Conservation (phyloP, 1,284 basidiomycete genomes). For the Pascua guehoae region DNA sequence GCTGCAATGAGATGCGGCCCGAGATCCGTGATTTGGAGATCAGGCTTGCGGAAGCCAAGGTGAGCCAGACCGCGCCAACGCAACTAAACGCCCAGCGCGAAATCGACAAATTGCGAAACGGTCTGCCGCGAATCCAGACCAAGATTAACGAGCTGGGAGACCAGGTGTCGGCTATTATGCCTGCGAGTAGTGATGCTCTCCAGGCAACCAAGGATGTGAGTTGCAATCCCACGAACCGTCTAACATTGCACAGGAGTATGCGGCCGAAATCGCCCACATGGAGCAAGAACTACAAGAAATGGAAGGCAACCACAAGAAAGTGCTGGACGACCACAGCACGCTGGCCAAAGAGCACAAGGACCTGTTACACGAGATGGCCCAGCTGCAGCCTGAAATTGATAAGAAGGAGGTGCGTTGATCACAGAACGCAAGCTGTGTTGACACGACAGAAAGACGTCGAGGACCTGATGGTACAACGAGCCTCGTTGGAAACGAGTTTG, state of each 20-base stretch:
- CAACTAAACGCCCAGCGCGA: no score
- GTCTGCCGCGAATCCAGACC: background rate
- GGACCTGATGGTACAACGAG: background rate
- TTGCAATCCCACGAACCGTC: no score
- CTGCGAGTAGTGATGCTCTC: background rate
- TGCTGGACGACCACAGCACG: background rate
- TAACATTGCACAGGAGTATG: background rate
- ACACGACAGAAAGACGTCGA: constrained; percentile 1
- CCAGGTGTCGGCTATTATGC: background rate
- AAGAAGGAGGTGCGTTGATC: background rate
- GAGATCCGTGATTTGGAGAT: background rate
- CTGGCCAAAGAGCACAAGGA: constrained; percentile 52
- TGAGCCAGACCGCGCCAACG: no score
- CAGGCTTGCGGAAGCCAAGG: no score
- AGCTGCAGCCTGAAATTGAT: constrained; percentile 16
- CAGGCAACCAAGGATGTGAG: background rate
- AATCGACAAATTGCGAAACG: no score
- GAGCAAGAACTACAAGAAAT: constrained; percentile 1
- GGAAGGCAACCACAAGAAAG: background rate
- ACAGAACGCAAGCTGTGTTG: background rate
- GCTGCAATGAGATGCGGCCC: no score
- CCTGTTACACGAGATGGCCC: constrained; percentile 67
- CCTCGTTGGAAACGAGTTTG: background rate
- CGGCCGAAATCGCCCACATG: background rate
- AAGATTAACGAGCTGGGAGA: background rate